These are phyloP conservation scores for Saccharomyces hybrid DNA, from an alignment of 1,139 yeast species.

Conservation along the genomic window DNA sequence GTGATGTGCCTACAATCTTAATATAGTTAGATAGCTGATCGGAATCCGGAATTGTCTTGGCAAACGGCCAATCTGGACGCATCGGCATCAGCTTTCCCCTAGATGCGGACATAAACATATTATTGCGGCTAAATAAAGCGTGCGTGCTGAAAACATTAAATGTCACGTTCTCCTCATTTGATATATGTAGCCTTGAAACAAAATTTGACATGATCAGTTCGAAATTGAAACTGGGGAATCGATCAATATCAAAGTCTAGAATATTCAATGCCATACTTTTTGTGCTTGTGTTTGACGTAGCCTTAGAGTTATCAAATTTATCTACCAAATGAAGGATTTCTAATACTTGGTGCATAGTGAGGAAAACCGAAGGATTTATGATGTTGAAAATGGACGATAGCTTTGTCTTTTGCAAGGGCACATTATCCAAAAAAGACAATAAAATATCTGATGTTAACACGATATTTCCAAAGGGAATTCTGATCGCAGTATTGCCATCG, in stretches of 20 bases:
- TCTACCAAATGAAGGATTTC: slow-evolving; percentile 7
- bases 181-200: slow-evolving; percentile 17
- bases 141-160: slow-evolving; percentile 21
- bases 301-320: background rate
- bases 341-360: slow-evolving; percentile 19
- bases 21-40: slow-evolving; percentile 12
- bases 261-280: background rate
- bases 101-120: slow-evolving; percentile 1
- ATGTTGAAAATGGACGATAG: slow-evolving; percentile 21
- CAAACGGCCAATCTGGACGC: slow-evolving; percentile 6
- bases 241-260: slow-evolving; percentile 5
- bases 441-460: slow-evolving; percentile 25
- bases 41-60: slow-evolving; percentile 9
- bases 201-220: slow-evolving; percentile 22
- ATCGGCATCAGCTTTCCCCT: background rate
- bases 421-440: slow-evolving; percentile 13
- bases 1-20: slow-evolving; percentile 14
- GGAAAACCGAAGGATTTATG: slow-evolving; percentile 26
- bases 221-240: slow-evolving; percentile 17
- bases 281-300: background rate
- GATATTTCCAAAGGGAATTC: slow-evolving; percentile 26
- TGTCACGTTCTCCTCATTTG: slow-evolving; percentile 16
- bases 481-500: slow-evolving; percentile 15
- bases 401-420: slow-evolving; percentile 16
- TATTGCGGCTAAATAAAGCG: slow-evolving; percentile 13